These are phyloP conservation scores for Prunus kanzakura DNA, from an alignment of 306 rosid species.

Conservation along the genomic window DNA sequence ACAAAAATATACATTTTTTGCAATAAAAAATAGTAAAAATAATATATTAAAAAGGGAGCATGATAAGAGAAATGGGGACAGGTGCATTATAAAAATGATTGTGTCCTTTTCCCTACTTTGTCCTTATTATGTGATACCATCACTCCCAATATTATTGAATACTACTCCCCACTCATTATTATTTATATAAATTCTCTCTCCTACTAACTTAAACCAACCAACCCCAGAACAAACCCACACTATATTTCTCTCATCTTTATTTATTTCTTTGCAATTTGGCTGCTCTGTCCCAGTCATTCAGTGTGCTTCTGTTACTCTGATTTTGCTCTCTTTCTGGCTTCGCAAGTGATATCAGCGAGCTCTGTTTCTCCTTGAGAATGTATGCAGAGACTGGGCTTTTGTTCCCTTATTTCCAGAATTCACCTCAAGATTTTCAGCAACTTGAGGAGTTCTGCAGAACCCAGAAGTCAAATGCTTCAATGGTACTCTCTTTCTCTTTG, in stretches of 20 bases:
- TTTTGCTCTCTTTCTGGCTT: constrained; percentile 13
- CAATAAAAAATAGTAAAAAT: background rate
- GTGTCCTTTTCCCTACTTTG: constrained; percentile 59
- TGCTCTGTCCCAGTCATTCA: constrained; percentile 13
- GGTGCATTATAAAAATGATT: constrained; percentile 42
- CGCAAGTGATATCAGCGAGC: background rate
- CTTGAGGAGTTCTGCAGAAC: constrained; percentile 72
- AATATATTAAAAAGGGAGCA: constrained; percentile 8
- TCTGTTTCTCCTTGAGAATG: constrained; percentile 37
- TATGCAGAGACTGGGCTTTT: constrained; percentile 71
- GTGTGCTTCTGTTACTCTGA: constrained; percentile 18
- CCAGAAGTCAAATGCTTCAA: constrained; percentile 56
- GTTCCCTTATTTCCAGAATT: constrained; percentile 61
- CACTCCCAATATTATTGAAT: constrained; percentile 25
- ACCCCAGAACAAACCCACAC: background rate
- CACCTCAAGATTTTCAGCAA: constrained; percentile 72
- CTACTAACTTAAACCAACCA: constrained; percentile 8
- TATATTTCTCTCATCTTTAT: background rate
- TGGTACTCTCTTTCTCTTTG: constrained; percentile 40
- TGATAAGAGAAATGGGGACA: constrained; percentile 50
- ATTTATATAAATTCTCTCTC: constrained; percentile 40
- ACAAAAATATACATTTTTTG: background rate
- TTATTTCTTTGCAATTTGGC: constrained; percentile 14
- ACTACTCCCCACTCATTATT: constrained; percentile 28
- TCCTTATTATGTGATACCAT: constrained; percentile 45